Base-by-base conservation (phyloP, 2,329 filamentous ascomycete genomes). In the Magnaporthiopsis incrustans region DNA sequence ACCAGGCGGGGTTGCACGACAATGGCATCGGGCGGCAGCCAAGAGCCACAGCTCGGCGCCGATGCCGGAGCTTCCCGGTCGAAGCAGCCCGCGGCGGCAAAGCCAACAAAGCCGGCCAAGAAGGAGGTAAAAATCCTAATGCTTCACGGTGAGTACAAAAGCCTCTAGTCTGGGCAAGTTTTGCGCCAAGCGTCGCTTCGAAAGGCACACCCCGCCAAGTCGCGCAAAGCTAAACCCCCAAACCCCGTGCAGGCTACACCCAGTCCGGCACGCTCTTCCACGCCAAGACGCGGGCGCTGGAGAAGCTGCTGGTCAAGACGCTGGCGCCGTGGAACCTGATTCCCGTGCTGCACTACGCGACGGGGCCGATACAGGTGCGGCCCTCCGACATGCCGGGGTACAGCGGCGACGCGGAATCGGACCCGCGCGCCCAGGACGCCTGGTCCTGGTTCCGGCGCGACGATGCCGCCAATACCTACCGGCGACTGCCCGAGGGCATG, bases 251-350 rank as follows among this genome's bases (percentile, higher is more conserved):
- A 88, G 90, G 94, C 76, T 97, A 88, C 83, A 97, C 94, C 10
- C 94, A 98, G 81, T 96, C 91, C 33, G 92, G 93, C 4, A 77
- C 88, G 4, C 81, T 92, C 67, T 97, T 97, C 84, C 89, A 86
- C 73, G 85, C 89, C 75, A 97, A 97, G 79, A 96, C 91, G 59
- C 90, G 92, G 74, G 91, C 91, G 14, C 81, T 97, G 1, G 86
- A 92, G 70, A 97, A 97, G 76, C 80, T 88, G 63, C 83, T 97
- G 65, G 76, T 80, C 66, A 97, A 96, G 73, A 78, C 85, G 33
- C 89, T 97, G 67, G 76, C 82, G 2, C 82, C 87, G 59, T 77
- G 83, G 64, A 78, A 79, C 69, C 73, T 85, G 70, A 80, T 73
- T 63, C 82, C 80, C 67, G 79, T 75, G 4, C 81, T 91, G 63